phyloP scores from a whole-genome alignment of 192 early-diverging fungal species.

The Podila epigama region DNA sequence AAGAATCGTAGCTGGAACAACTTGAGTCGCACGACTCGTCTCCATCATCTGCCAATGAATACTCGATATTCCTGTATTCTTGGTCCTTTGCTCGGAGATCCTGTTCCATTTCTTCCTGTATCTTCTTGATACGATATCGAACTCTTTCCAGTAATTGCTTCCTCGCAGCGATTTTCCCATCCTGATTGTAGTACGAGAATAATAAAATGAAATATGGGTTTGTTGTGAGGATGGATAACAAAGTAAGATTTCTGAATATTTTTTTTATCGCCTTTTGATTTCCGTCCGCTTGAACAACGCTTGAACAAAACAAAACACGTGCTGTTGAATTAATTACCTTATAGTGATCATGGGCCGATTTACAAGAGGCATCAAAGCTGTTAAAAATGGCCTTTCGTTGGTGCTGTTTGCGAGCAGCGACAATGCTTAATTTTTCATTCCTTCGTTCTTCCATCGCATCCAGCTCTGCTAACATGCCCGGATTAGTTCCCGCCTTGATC shows the following conservation, averaged over 20 bases:
- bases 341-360: constrained; percentile 40
- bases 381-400: constrained; percentile 11
- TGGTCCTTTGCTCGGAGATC: constrained; percentile 5
- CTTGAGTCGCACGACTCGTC: constrained; percentile 24
- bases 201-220: background rate
- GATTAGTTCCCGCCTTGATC: constrained; percentile 40
- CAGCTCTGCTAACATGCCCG: constrained; percentile 28
- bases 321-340: constrained; percentile 1
- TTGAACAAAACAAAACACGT: background rate
- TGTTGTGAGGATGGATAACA: background rate
- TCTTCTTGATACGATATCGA: constrained; percentile 30
- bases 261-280: no score
- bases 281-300: no score
- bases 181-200: background rate
- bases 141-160: constrained; percentile 29
- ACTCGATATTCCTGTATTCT: constrained; percentile 1
- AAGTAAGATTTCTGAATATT: no score
- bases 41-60: background rate
- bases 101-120: constrained; percentile 25
- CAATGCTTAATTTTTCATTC: constrained; percentile 5
- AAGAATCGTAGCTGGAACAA: constrained; percentile 48
- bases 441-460: constrained; percentile 38
- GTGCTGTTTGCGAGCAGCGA: constrained; percentile 16
- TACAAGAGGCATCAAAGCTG: constrained; percentile 29
- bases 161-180: constrained; percentile 6